phyloP scores from a whole-genome alignment of 2,329 filamentous ascomycete species.

The Trematosphaeria pertusa region DNA sequence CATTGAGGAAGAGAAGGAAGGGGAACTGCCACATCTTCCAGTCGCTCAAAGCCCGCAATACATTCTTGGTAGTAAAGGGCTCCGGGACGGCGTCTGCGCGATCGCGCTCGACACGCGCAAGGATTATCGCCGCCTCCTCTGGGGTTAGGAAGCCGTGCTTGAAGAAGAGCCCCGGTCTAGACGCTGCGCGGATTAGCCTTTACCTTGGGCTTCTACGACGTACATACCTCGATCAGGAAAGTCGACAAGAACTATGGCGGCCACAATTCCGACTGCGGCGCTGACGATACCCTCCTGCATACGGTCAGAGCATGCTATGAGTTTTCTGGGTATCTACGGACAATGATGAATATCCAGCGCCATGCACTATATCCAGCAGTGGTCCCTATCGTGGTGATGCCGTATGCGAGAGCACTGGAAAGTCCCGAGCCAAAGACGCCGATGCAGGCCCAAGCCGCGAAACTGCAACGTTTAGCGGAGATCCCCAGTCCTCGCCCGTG shows the following conservation, averaged over 20 bases:
- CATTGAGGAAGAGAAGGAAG: constrained; percentile 21
- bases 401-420: constrained; percentile 58
- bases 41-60: constrained; percentile 20
- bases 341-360: constrained; percentile 16
- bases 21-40: constrained; percentile 26
- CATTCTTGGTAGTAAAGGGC: constrained; percentile 30
- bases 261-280: constrained; percentile 14
- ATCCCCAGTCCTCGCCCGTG: too few species aligned
- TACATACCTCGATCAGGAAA: constrained; percentile 14
- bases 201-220: too few species aligned
- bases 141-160: constrained; percentile 34
- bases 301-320: too few species aligned
- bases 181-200: not conserved
- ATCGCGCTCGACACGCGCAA: constrained; percentile 36
- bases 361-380: constrained; percentile 3
- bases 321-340: too few species aligned
- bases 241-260: constrained; percentile 15
- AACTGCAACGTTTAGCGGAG: too few species aligned
- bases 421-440: constrained; percentile 61
- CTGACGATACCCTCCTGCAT: constrained; percentile 12
- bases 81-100: constrained; percentile 36
- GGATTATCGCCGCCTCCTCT: constrained; percentile 35
- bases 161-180: constrained; percentile 12
- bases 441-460: constrained; percentile 59
- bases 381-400: constrained; percentile 32